Evolutionary conservation across 2,329 filamentous ascomycete genomes (phyloP), one percentile per base, ranked within the genome.

Genomic region (Aspergillus melleus): DNA sequence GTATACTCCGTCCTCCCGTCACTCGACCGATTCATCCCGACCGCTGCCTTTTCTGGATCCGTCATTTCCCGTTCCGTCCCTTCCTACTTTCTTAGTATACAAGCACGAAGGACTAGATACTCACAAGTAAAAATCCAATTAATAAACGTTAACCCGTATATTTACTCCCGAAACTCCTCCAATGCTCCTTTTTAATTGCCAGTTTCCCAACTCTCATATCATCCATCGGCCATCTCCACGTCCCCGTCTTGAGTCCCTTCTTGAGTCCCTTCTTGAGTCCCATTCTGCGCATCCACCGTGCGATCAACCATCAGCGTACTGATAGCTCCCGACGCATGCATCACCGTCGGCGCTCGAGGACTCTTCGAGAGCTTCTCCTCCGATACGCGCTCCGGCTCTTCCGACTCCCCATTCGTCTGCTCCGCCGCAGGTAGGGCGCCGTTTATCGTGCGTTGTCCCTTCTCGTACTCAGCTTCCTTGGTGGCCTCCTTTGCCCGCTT

Each of bases 211-310:
- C 9, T n/a, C 6, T 16, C 16, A 6, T n/a, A 6, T 64, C 39
- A 65, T 32, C 62, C 54, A 52, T 81, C 84, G 32, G 77, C 80
- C 87, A 89, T 89, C 55, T 84, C 77, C 32, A 88, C 83, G 68
- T 89, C 86, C 9, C 73, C 78, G 61, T 85, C 81, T 8, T 72
- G 65, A 62, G 70, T 32, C n/a, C n/a, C n/a, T 61, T 85, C 81
- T 8, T 72, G 66, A 62, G 70, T 32, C 50, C 61, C 63, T 61
- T 85, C 81, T 8, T 72, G 66, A 62, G 70, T 32, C 50, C 61
- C 63, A 22, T 66, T 69, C 10, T 71, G 72, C 19, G 79, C 79
- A 63, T 84, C 81, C 57, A 80, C 78, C 72, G 83, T 83, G 70
- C 69, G 71, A 60, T 87, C 85, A 47, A 81, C 74, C 70, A 84